phyloP scores from a whole-genome alignment of 164 flowering plant species.

The Vitis riparia region DNA sequence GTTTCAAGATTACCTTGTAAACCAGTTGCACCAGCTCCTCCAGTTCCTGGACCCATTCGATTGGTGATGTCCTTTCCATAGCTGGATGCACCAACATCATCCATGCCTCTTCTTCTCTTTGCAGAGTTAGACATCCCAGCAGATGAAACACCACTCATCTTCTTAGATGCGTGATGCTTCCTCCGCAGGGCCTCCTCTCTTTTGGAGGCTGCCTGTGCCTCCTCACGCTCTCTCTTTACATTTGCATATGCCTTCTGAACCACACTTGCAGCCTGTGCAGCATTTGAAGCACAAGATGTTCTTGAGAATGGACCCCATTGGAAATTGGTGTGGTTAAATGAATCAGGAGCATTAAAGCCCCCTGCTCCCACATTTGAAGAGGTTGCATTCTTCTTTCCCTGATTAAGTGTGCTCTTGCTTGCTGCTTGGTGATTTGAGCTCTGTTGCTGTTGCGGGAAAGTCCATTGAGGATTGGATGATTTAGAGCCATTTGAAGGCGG shows the following conservation, averaged over 20 bases:
- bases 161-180: constrained; percentile 47
- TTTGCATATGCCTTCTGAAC: constrained; percentile 70
- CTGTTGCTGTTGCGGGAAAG: constrained; percentile 33
- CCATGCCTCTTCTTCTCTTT: constrained; percentile 45
- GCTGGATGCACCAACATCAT: constrained; percentile 22
- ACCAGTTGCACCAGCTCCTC: constrained; percentile 20
- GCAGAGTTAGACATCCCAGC: constrained; percentile 16
- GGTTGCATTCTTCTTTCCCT: constrained; percentile 25
- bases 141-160: constrained; percentile 21
- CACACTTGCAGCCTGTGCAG: constrained; percentile 64
- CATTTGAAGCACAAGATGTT: constrained; percentile 45
- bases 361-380: constrained; percentile 24
- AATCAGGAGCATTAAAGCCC: constrained; percentile 22
- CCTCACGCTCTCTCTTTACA: constrained; percentile 70
- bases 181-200: constrained; percentile 53
- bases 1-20: constrained; percentile 24
- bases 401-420: constrained; percentile 24
- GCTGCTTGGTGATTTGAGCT: constrained; percentile 28
- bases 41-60: constrained; percentile 20
- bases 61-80: constrained; percentile 15
- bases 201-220: constrained; percentile 66
- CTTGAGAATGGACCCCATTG: constrained; percentile 63
- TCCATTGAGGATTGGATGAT: constrained; percentile 34
- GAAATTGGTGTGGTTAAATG: constrained; percentile 32
- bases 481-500: constrained; percentile 39